Conservation (phyloP, 257 asterid genomes). For the Knoxia roxburghii region DNA sequence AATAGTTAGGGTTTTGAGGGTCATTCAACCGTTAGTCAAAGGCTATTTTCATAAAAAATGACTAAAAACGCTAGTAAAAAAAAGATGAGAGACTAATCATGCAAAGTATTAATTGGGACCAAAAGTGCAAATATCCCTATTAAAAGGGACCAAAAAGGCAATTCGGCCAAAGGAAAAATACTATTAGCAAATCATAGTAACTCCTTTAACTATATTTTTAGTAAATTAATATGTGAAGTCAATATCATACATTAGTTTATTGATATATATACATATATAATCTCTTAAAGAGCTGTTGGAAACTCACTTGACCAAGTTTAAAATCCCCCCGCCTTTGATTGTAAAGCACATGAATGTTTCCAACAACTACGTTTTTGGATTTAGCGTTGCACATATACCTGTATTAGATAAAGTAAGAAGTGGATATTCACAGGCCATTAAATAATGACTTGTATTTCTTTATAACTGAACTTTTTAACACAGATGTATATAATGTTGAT, state of each 20-base stretch:
- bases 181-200: not conserved
- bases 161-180: not conserved
- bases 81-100: no score
- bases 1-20: no score
- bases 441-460: constrained; percentile 7
- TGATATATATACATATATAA: no score
- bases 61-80: no score
- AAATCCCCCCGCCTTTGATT: constrained; percentile 36
- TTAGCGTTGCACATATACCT: constrained; percentile 31
- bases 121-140: no score
- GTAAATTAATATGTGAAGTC: not conserved
- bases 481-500: no score
- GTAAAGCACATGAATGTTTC: constrained; percentile 37
- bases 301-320: constrained; percentile 40
- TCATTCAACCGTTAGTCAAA: no score
- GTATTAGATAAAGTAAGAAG: constrained; percentile 25
- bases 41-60: no score
- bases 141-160: no score
- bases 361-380: constrained; percentile 30
- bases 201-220: not conserved
- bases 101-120: no score
- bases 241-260: not conserved
- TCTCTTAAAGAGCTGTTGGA: not conserved
- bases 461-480: no score
- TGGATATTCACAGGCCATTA: constrained; percentile 6